phyloP scores from a whole-genome alignment of 257 asterid species.

The Eustoma russellianum region DNA sequence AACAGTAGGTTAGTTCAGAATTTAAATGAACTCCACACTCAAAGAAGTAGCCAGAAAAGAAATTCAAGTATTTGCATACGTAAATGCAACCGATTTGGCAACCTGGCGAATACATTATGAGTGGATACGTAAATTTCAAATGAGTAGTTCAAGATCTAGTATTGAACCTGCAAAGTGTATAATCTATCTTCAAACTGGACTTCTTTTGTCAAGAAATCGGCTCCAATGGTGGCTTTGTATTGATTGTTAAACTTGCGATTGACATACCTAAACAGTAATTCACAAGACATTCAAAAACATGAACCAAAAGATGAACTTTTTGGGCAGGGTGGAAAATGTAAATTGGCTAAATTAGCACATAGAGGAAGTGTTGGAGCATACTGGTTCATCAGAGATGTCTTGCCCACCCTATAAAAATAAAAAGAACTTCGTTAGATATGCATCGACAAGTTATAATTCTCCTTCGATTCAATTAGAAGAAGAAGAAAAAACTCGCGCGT shows the following conservation, averaged over 20 bases:
- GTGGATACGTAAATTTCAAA: background rate
- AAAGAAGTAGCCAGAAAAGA: no score
- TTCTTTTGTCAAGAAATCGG: constrained; percentile 45
- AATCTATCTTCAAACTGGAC: constrained; percentile 35
- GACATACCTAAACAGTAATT: constrained; percentile 22
- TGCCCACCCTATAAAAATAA: constrained; percentile 35
- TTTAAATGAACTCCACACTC: no score
- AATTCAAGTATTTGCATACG: no score
- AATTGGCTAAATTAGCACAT: constrained; percentile 2
- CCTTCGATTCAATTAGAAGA: no score
- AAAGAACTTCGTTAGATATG: background rate
- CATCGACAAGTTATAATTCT: no score
- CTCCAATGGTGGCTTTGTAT: constrained; percentile 47
- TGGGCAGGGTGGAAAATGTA: no score
- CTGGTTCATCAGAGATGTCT: constrained; percentile 51
- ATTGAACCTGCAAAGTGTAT: constrained; percentile 30
- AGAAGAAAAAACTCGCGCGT: no score
- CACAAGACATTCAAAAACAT: background rate
- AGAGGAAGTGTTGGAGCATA: constrained; percentile 6
- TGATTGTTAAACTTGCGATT: constrained; percentile 39
- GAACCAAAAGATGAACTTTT: constrained; percentile 2
- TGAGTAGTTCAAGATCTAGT: background rate
- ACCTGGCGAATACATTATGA: no score
- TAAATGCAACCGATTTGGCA: no score
- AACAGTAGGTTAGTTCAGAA: no score